Evolutionary conservation across 305 asterid genomes (phyloP).

Genomic region (Rubia peregrina): DNA sequence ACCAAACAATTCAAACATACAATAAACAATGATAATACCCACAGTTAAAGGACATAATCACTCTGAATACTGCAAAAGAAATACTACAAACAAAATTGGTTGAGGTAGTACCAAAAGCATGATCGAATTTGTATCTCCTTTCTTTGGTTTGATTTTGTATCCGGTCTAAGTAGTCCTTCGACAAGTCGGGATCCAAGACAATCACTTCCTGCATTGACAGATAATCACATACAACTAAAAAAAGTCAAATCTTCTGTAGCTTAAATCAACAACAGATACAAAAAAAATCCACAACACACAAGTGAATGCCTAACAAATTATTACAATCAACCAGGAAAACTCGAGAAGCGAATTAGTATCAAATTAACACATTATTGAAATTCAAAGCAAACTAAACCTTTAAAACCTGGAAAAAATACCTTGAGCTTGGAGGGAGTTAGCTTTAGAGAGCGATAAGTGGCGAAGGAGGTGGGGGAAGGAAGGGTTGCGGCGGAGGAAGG

Average conservation of each 20-base stretch:
- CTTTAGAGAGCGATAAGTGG: too few species aligned
- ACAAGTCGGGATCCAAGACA: conserved; percentile 90
- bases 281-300: neutral
- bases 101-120: conserved; percentile 71
- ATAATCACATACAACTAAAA: conserved; percentile 20
- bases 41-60: neutral
- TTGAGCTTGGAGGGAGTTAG: too few species aligned
- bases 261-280: conserved; percentile 4
- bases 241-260: conserved; percentile 13
- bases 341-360: too few species aligned
- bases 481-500: too few species aligned
- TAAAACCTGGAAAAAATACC: too few species aligned
- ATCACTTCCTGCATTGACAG: conserved; percentile 61
- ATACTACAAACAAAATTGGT: conserved; percentile 48
- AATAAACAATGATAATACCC: neutral
- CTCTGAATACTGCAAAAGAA: conserved; percentile 3
- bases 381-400: too few species aligned
- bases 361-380: too few species aligned
- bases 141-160: conserved; percentile 81
- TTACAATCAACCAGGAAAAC: conserved; percentile 16
- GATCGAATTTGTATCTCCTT: conserved; percentile 70
- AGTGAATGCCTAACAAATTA: conserved; percentile 34
- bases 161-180: conserved; percentile 80
- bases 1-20: conserved; percentile 1
- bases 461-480: too few species aligned